Evolutionary conservation across 1,284 basidiomycete genomes (phyloP).

Genomic region (Austroboletus olivaceoglutinosus): DNA sequence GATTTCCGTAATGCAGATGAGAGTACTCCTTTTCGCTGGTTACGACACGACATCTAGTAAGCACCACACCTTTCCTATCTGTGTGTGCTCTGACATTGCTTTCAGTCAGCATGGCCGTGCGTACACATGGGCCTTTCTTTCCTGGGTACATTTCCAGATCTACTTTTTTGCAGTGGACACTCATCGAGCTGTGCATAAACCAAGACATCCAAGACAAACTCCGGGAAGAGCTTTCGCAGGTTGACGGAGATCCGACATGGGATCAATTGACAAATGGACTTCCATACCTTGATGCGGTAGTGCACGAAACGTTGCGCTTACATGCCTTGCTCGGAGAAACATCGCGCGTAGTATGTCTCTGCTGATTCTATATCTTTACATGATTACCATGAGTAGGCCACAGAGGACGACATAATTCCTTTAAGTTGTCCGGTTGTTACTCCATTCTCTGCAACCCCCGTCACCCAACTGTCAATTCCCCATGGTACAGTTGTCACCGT

Average conservation of each 20-base stretch:
- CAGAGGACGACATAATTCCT: conserved; percentile 53
- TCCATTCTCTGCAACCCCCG: conserved; percentile 30
- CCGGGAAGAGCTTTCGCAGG: conserved; percentile 39
- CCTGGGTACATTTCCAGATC: neutral
- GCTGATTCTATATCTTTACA: neutral
- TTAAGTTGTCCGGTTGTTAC: conserved; percentile 39
- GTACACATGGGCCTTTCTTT: neutral
- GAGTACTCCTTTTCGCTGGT: conserved; percentile 40
- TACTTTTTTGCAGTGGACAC: conserved; percentile 19
- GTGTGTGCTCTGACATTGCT: neutral
- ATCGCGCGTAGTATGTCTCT: conserved; percentile 15
- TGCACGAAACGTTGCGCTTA: conserved; percentile 12
- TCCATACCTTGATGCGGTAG: conserved; percentile 34
- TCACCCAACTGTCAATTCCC: conserved; percentile 40
- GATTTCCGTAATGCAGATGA: conserved; percentile 13
- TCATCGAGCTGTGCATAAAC: conserved; percentile 21
- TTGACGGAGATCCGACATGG: conserved; percentile 33
- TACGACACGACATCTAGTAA: conserved; percentile 42
- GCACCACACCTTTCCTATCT: too few species aligned
- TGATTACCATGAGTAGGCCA: conserved; percentile 30
- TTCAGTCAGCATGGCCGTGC: conserved; percentile 21
- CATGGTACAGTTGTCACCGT: conserved; percentile 44
- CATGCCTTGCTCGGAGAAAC: conserved; percentile 9
- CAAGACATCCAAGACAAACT: conserved; percentile 39
- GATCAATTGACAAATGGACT: conserved; percentile 34